These are phyloP conservation scores for Dothiorella sarmentorum DNA, from an alignment of 2,329 filamentous ascomycete genomes.

Conservation along the genomic window DNA sequence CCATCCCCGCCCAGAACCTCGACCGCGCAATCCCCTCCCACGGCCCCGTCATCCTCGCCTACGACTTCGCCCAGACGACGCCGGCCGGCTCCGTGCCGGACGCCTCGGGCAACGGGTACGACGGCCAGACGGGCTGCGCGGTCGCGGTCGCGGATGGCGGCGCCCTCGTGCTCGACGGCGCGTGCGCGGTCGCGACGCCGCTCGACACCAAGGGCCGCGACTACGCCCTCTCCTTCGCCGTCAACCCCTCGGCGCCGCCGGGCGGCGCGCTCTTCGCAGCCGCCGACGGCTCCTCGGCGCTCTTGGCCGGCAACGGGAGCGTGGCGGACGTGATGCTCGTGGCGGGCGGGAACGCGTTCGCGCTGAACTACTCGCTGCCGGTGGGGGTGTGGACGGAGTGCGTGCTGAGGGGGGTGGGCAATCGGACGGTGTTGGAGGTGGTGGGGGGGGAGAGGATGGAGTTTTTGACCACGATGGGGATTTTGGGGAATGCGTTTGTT, in stretches of 20 bases:
- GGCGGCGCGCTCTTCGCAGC: constrained; percentile 34
- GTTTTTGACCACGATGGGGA: constrained; percentile 43
- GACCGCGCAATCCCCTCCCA: constrained; percentile 29
- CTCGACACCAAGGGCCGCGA: constrained; percentile 54
- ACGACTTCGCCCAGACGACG: constrained; percentile 27
- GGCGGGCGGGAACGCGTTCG: constrained; percentile 38
- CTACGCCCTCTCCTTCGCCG: constrained; percentile 53
- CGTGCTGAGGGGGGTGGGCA: constrained; percentile 34
- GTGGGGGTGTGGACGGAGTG: constrained; percentile 37
- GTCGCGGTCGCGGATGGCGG: neutral
- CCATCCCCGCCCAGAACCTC: constrained; percentile 47
- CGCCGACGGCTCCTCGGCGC: constrained; percentile 43
- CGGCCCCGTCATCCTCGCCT: constrained; percentile 33
- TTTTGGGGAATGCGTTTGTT: constrained; percentile 41
- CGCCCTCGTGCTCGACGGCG: constrained; percentile 26
- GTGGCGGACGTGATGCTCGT: constrained; percentile 38
- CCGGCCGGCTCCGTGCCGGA: constrained; percentile 29
- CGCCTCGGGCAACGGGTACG: constrained; percentile 40
- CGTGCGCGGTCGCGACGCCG: constrained; percentile 47
- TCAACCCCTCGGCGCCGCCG: constrained; percentile 26
- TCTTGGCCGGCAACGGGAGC: constrained; percentile 25
- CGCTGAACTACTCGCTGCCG: constrained; percentile 42
- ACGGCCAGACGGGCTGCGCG: constrained; percentile 30
- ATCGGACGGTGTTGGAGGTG: constrained; percentile 34
- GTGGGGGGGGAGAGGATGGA: constrained; percentile 31